Conservation (phyloP, 1,284 basidiomycete genomes). For the Melampsora larici-populina region DNA sequence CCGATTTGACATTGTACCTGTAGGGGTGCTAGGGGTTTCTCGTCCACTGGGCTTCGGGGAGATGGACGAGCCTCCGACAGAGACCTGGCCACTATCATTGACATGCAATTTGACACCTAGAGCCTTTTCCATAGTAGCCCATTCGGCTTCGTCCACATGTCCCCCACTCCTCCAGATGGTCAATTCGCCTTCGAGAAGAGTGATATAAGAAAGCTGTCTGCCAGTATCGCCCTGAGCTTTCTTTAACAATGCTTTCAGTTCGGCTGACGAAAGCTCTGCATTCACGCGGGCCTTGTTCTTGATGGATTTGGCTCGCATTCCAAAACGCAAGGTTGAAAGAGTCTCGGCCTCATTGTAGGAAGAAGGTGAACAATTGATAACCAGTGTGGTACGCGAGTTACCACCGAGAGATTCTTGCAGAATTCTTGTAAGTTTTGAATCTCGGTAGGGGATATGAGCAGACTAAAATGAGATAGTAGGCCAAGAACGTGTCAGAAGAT, state of each 20-base stretch:
- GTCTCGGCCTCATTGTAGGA: constrained; percentile 97
- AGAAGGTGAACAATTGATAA: constrained; percentile 98
- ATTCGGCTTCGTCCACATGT: constrained; percentile 77
- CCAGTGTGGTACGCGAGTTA: constrained; percentile 96
- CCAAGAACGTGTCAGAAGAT: not conserved
- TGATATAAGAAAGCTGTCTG: constrained; percentile 79
- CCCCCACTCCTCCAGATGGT: constrained; percentile 86
- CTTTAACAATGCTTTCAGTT: constrained; percentile 85
- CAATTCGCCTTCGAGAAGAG: constrained; percentile 84
- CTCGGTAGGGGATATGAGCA: constrained; percentile 96
- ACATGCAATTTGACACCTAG: constrained; percentile 54
- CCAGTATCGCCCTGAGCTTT: constrained; percentile 85
- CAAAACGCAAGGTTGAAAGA: constrained; percentile 93
- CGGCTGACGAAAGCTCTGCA: constrained; percentile 91
- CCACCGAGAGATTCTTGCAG: constrained; percentile 99
- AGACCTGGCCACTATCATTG: constrained; percentile 57
- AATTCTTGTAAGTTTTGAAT: constrained; percentile 98
- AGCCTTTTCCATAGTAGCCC: constrained; percentile 70
- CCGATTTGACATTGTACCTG: constrained; percentile 69
- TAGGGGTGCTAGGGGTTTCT: constrained; percentile 60
- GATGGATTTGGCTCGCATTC: constrained; percentile 94
- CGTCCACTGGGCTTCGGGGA: constrained; percentile 63
- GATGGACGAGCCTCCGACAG: constrained; percentile 46
- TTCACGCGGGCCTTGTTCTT: constrained; percentile 99
- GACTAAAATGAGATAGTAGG: constrained; percentile 61